phyloP scores from a whole-genome alignment of 2,329 filamentous ascomycete genomes.

The Diaporthe vaccinii region DNA sequence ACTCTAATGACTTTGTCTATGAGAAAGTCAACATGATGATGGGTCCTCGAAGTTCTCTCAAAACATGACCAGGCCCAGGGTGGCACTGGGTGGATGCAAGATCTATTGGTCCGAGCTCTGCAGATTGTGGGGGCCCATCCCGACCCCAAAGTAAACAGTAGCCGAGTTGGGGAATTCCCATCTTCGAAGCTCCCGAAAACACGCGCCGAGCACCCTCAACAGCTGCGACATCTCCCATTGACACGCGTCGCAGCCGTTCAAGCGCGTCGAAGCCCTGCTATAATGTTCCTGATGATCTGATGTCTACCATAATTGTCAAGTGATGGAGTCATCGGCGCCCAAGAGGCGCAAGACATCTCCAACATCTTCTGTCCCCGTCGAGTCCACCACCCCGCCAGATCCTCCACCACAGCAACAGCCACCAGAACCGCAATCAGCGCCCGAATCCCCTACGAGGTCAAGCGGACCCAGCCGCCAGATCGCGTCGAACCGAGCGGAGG shows the following conservation, averaged over 20 bases:
- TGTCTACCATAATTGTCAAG: constrained; percentile 30
- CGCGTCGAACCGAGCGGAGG: constrained; percentile 46
- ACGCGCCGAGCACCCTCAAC: constrained; percentile 31
- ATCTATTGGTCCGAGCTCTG: constrained; percentile 25
- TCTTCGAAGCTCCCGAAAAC: constrained; percentile 1
- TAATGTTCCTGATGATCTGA: constrained; percentile 39
- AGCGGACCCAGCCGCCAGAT: constrained; percentile 72
- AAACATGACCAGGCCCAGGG: constrained; percentile 1
- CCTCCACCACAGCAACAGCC: constrained; percentile 41
- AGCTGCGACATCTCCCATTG: constrained; percentile 7
- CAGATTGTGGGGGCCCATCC: background rate
- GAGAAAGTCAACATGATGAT: background rate
- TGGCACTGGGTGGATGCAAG: background rate
- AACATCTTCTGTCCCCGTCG: constrained; percentile 58
- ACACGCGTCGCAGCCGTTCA: constrained; percentile 41
- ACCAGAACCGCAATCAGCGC: constrained; percentile 3
- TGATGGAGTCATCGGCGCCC: constrained; percentile 70
- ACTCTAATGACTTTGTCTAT: background rate
- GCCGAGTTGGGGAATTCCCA: constrained; percentile 3
- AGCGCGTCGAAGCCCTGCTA: constrained; percentile 24
- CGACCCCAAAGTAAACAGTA: constrained; percentile 31
- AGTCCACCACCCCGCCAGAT: constrained; percentile 54
- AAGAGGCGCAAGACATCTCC: constrained; percentile 76
- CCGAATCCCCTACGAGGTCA: constrained; percentile 46
- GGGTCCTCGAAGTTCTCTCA: background rate